Evolutionary conservation across 768 basidiomycete genomes (phyloP), one percentile per base, ranked within the genome.

Genomic region (Royoungia palumana): DNA sequence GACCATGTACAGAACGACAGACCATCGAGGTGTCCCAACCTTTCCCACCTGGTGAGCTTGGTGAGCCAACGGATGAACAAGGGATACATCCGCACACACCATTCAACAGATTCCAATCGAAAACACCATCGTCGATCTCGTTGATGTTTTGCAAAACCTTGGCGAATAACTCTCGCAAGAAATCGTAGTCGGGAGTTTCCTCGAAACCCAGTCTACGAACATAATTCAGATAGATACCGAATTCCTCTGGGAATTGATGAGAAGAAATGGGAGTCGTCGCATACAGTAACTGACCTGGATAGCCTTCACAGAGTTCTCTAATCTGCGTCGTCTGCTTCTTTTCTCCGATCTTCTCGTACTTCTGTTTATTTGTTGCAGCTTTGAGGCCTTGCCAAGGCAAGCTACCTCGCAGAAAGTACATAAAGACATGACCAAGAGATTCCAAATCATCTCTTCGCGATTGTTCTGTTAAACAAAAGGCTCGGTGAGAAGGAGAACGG

Each of bases 321-420:
- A 99, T 97, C 7, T 89, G 88, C 24, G 96, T 98, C 13, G 89
- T 89, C 74, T 98, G 96, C 79, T 93, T 99, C 86, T 99, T 99
- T 77, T 99, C 95, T 55, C 95, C 95, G 68, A 99, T 99, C 79
- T 98, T 99, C 78, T 99, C 95, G 74, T 99, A 99, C 77, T 98
- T 92, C 70, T 98, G 96, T 76, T 99, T 99, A 78, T 99, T 98
- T 43, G 94, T 99, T 24, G 96, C 96, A 28, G 96, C 96, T 73
- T 98, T 98, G 49, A 99, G 80, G 49, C 96, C 96, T 66, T 99
- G 96, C 96, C 96, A 99, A 20, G 96, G 96, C 45, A 99, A 66
- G 60, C 94, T 95, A 19, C 96, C 96, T 45, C 96, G 82, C 44
- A 98, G 71, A 72, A 99, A 98, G 75, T 99, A 99, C 90, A 99